phyloP scores from a whole-genome alignment of 352 stramenopile genomes.

The Phytophthora chlamydospora region DNA sequence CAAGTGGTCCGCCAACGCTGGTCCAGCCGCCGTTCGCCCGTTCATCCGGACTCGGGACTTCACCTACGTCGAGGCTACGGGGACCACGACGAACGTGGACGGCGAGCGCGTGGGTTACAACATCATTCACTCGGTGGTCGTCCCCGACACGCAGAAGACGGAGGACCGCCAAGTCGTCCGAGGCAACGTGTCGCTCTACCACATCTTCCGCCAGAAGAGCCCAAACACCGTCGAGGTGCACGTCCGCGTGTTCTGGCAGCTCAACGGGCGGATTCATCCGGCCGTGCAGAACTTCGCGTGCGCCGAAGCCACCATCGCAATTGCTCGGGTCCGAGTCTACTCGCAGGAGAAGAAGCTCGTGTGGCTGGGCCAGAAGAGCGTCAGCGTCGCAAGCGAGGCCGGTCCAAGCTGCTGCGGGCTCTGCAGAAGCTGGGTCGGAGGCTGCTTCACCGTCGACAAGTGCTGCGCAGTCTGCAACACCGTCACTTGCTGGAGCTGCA shows the following conservation, averaged over 20 bases:
- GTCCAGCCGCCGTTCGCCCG: constrained; percentile 23
- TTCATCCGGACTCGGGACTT: constrained; percentile 46
- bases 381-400: neutral
- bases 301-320: constrained; percentile 23
- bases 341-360: constrained; percentile 31
- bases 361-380: constrained; percentile 10
- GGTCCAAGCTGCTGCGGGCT: constrained; percentile 27
- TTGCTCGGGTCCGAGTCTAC: constrained; percentile 12
- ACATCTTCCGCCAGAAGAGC: constrained; percentile 39
- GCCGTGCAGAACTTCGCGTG: constrained; percentile 10
- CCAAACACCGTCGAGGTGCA: constrained; percentile 47
- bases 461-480: constrained; percentile 33
- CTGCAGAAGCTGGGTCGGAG: constrained; percentile 22
- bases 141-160: constrained; percentile 23
- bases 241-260: constrained; percentile 30
- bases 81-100: constrained; percentile 29
- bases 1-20: constrained; percentile 42
- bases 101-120: constrained; percentile 45
- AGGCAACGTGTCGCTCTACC: constrained; percentile 39
- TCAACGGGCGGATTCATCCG: constrained; percentile 23
- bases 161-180: constrained; percentile 31
- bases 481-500: constrained; percentile 26
- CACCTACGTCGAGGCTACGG: constrained; percentile 48
- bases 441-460: constrained; percentile 18
- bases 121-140: constrained; percentile 41